A percentile compares a stretch with the other conserved stretches of the same genome.
Evolutionary conservation across 177 flowering plant species (phyloP).

Genomic region (Telopea speciosissima): DNA sequence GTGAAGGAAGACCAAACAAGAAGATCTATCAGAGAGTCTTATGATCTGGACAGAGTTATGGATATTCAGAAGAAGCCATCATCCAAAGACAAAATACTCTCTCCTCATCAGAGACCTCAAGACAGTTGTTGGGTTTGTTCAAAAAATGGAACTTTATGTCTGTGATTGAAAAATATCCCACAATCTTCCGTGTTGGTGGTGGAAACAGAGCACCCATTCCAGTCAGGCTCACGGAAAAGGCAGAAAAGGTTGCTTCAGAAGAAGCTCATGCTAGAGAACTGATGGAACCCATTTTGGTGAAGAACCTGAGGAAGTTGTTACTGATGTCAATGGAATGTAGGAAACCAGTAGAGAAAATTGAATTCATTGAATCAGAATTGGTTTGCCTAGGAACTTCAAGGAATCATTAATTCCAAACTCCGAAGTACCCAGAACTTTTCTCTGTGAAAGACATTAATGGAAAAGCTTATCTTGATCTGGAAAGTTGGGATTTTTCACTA

Average conservation of each 20-base stretch:
- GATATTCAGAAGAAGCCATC: conserved; percentile 79
- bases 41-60: conserved; percentile 74
- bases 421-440: conserved; percentile 71
- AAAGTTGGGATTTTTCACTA: conserved; percentile 82
- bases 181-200: conserved; percentile 60
- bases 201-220: conserved; percentile 50
- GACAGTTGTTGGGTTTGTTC: conserved; percentile 81
- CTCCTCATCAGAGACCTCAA: conserved; percentile 81
- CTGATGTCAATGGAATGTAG: conserved; percentile 90
- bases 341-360: conserved; percentile 61
- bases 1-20: conserved; percentile 78
- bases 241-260: conserved; percentile 43
- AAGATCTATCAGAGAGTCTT: conserved; percentile 71
- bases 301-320: conserved; percentile 72
- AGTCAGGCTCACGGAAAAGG: conserved; percentile 61
- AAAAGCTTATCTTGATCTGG: conserved; percentile 51
- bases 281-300: conserved; percentile 87
- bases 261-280: conserved; percentile 38
- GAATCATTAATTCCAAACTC: conserved; percentile 52
- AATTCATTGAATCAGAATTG: conserved; percentile 54
- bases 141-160: conserved; percentile 92
- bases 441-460: conserved; percentile 55
- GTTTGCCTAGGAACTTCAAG: conserved; percentile 64
- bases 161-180: conserved; percentile 74
- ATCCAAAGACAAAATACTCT: conserved; percentile 54